Evolutionary conservation across 169 alveolate species (phyloP), one percentile per base, ranked within the genome.

Genomic region (Eimeria falciformis): DNA sequence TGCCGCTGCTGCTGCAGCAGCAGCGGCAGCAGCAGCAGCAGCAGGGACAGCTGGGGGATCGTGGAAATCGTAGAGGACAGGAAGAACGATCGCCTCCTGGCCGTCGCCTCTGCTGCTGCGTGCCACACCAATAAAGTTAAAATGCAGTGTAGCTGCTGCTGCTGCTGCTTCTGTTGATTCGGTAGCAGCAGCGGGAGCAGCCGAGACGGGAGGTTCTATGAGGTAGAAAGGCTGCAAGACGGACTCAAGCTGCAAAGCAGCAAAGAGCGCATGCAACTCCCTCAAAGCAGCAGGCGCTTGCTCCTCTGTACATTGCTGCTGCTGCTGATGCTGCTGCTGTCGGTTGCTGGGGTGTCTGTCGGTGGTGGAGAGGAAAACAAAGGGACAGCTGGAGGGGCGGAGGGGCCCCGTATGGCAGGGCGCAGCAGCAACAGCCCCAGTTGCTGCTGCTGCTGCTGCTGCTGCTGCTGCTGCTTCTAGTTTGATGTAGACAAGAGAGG

Each of bases 31-130:
- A 4, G 56, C 53, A 4, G 83, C 58, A 4, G 56, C 83, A 45
- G 83, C 33, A 71, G 83, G 56, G 33, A 12, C 83, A 14, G 83
- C 83, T 5, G 55, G 50, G 27, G 83, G 83, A 43, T 71, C 83
- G 55, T 12, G 21, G 83, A 71, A 71, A 43, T 71, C 83, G 23
- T 33, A 71, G 40, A 71, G 83, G 40, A 71, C 5, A 0, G 83
- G 83, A 11, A 71, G 55, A 5, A 71, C 1, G 40, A 71, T 40
- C 18, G 83, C 83, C 40, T 71, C 83, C 50, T 27, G 46, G 14
- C 83, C 83, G 55, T 71, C 83, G 14, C 83, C 83, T 40, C 83
- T 71, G 83, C 83, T 37, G 83, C 83, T 71, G 50, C 83, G 83
- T 9, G 56, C 56, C 21, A 37, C 50, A 12, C 56, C 83, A 5